Base-by-base conservation (phyloP, 2,329 filamentous ascomycete genomes). In the Zarea fungicola region DNA sequence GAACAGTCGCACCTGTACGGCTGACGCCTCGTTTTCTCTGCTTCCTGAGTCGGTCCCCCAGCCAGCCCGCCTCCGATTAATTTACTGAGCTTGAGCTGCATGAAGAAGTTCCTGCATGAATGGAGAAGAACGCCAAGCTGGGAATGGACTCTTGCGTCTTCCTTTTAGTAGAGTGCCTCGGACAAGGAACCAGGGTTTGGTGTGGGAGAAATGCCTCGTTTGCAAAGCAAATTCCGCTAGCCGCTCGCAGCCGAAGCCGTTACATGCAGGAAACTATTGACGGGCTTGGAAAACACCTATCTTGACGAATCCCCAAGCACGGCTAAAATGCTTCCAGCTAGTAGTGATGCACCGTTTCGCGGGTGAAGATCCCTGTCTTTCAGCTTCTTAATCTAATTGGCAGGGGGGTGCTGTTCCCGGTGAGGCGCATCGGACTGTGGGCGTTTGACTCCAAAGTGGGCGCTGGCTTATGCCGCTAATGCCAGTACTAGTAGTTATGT, bases 341-440 rank as follows among this genome's bases (percentile, higher is more conserved):
- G n/a, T n/a, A n/a, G n/a, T n/a, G n/a, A n/a, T n/a, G n/a, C n/a
- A 19, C 43, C 44, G 44, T 47, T 47, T 47, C 44, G 40, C 36
- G 26, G 26, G 35, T 47, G 44, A 36, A 32, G 35, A 28, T n/a
- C 43, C 26, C 26, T 25, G 21, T 11, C 19, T 28, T 31, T 32
- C 6, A 13, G 37, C 14, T 45, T 40, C 44, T n/a, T n/a, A 47
- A 28, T 36, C 44, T 39, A 11, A 16, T 47, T 25, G 32, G 3
- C 18, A 5, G 9, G n/a, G n/a, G n/a, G n/a, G n/a, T n/a, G n/a
- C n/a, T n/a, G n/a, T 10, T n/a, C 35, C 34, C 37, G 43, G 37
- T 34, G 44, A 40, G 44, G 44, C 44, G 44, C 23, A 19, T 4
- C 6, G 43, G 5, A 34, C 8, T 10, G 34, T 25, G 42, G 25